Evolutionary conservation across 345 rosid species (phyloP).

Genomic region (Salix arbutifolia): DNA sequence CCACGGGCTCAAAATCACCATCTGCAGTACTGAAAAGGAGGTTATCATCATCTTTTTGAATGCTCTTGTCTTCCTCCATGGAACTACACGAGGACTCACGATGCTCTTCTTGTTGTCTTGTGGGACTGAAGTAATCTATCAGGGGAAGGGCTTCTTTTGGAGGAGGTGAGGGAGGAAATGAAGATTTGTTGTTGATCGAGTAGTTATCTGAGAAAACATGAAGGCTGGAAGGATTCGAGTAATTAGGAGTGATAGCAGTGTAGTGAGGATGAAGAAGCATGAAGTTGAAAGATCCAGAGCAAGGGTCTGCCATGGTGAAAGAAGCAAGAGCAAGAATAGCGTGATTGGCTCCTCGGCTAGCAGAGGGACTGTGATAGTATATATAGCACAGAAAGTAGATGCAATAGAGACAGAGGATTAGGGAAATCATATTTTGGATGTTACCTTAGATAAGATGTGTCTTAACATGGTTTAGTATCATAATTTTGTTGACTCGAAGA

Average conservation of each 20-base stretch:
- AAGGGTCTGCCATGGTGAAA: slow-evolving; percentile 41
- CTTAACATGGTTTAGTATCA: too few species aligned
- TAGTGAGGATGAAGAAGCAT: slow-evolving; percentile 27
- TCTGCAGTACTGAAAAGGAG: neutral
- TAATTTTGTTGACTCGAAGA: too few species aligned
- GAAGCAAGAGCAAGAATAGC: neutral
- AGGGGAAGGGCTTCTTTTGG: slow-evolving; percentile 39
- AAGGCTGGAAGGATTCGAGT: neutral
- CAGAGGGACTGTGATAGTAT: neutral
- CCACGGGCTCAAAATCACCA: slow-evolving; percentile 13
- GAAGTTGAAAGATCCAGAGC: slow-evolving; percentile 34
- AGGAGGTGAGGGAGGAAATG: slow-evolving; percentile 9
- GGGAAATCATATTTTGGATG: neutral
- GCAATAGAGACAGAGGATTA: neutral
- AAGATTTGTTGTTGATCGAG: neutral
- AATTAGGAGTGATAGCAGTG: slow-evolving; percentile 2
- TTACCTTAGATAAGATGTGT: too few species aligned
- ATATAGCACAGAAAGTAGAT: neutral
- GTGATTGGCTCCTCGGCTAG: neutral
- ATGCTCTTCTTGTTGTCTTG: slow-evolving; percentile 23
- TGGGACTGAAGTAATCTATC: slow-evolving; percentile 35
- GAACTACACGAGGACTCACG: slow-evolving; percentile 20
- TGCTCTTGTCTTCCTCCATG: slow-evolving; percentile 18
- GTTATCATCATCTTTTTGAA: neutral
- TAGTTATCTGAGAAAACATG: neutral